These are phyloP conservation scores for Chaetomiaceae sp. DNA, from an alignment of 2,329 filamentous ascomycete species.

Conservation along the genomic window DNA sequence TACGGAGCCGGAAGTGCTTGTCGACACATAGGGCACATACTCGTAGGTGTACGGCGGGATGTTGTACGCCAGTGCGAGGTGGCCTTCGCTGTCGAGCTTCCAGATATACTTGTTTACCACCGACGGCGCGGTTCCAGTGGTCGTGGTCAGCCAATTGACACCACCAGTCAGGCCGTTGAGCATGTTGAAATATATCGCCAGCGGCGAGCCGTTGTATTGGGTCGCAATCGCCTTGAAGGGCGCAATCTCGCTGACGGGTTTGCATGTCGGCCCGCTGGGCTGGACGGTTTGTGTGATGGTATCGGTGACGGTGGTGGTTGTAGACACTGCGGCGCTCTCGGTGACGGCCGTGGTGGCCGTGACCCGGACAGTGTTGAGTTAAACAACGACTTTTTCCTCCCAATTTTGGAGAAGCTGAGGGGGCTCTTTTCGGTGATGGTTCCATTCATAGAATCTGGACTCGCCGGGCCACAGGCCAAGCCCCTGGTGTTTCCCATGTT, in stretches of 20 bases:
- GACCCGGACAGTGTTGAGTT: no score
- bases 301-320: background rate
- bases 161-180: background rate
- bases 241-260: background rate
- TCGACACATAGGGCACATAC: conserved; percentile 10
- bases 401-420: no score
- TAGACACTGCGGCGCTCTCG: background rate
- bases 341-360: background rate
- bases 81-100: conserved; percentile 5
- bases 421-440: no score
- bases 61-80: conserved; percentile 8
- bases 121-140: background rate
- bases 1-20: background rate
- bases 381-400: no score
- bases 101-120: conserved; percentile 9
- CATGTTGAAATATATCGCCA: background rate
- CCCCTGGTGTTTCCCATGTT: no score
- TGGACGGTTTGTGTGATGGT: background rate
- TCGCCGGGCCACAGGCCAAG: no score
- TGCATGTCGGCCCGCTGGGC: no score
- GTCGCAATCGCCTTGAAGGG: background rate
- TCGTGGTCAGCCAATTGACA: conserved; percentile 1
- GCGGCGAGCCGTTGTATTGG: background rate
- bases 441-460: no score
- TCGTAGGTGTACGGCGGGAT: conserved; percentile 6